phyloP scores from a whole-genome alignment of 2,329 filamentous ascomycete species.

The Basipetospora chlamydospora region DNA sequence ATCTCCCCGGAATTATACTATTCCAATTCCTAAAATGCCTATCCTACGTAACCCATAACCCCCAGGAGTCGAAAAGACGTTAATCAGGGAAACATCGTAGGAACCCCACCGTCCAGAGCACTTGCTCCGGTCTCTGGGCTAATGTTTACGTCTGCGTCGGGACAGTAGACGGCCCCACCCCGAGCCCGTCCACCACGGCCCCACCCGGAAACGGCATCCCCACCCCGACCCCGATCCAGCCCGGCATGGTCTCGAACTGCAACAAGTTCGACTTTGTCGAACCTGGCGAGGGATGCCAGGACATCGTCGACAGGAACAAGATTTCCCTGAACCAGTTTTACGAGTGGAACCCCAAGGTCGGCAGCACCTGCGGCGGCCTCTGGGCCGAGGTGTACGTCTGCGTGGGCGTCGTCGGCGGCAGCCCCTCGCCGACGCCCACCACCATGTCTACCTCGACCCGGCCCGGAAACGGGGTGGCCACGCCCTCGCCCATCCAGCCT shows the following conservation, averaged over 20 bases:
- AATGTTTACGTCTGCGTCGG: slow-evolving; percentile 5
- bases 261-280: slow-evolving; percentile 13
- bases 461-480: too few species aligned
- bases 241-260: slow-evolving; percentile 9
- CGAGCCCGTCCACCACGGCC: slow-evolving; percentile 4
- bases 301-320: slow-evolving; percentile 11
- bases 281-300: slow-evolving; percentile 12
- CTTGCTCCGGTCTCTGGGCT: slow-evolving; percentile 5
- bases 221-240: slow-evolving; percentile 7
- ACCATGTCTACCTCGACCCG: neutral
- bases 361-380: neutral
- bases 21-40: too few species aligned
- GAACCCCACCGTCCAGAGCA: too few species aligned
- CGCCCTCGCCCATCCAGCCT: slow-evolving; percentile 7
- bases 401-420: slow-evolving; percentile 1
- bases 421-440: neutral
- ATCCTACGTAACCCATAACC: too few species aligned
- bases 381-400: slow-evolving; percentile 6
- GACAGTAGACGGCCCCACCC: neutral
- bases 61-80: too few species aligned
- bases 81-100: too few species aligned
- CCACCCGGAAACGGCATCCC: neutral
- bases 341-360: slow-evolving; percentile 9
- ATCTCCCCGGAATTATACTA: too few species aligned
- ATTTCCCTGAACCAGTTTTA: too few species aligned